Conservation (phyloP, 2,329 filamentous ascomycete species). For the Rhexocercosporidium sp. region DNA sequence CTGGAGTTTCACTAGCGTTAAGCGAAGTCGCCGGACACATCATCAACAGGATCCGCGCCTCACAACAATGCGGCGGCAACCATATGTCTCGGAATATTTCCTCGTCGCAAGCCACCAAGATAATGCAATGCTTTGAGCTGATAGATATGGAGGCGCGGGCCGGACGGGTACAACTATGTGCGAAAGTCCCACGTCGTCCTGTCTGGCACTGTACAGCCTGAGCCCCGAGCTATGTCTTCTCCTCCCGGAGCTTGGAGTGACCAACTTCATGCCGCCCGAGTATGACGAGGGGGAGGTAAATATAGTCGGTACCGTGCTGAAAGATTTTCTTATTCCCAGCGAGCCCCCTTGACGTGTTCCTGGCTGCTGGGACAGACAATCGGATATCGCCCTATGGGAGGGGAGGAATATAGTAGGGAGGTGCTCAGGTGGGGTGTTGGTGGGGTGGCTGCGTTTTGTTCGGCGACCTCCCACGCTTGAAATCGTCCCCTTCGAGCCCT, state of each 20-base stretch:
- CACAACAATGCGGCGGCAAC: background rate
- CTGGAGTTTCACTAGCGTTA: background rate
- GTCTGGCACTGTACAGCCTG: background rate
- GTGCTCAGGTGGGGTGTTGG: background rate
- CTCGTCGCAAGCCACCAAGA: background rate
- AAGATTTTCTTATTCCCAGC: background rate
- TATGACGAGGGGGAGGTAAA: background rate
- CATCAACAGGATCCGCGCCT: slow-evolving; percentile 8
- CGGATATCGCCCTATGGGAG: background rate
- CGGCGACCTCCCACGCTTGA: slow-evolving; percentile 1
- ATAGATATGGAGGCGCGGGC: slow-evolving; percentile 1
- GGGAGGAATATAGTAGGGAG: background rate
- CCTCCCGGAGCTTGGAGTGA: background rate
- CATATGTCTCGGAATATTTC: background rate
- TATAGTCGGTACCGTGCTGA: background rate
- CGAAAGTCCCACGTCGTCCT: background rate
- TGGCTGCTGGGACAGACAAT: background rate
- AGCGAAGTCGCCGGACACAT: slow-evolving; percentile 14
- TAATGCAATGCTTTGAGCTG: background rate
- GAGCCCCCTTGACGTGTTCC: background rate
- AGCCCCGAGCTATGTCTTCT: background rate
- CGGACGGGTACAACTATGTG: slow-evolving; percentile 4
- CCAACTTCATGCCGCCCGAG: background rate
- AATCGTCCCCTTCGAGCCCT: slow-evolving; percentile 6
- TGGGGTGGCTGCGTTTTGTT: slow-evolving; percentile 10